Evolutionary conservation across 345 rosid species (phyloP).

Genomic region (Eucalyptus brandiana): DNA sequence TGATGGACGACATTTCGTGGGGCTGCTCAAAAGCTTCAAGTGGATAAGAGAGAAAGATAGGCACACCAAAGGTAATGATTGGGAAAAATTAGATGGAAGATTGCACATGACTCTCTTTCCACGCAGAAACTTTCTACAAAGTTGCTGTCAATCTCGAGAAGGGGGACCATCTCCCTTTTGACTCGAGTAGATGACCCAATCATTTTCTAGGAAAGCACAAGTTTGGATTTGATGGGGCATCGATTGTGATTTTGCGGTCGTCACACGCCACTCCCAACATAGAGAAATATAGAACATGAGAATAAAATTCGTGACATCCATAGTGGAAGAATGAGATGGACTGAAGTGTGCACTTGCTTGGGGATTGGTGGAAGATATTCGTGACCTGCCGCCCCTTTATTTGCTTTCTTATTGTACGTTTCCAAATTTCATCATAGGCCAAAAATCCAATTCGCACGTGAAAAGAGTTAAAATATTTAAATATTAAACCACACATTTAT

Average conservation of each 20-base stretch:
- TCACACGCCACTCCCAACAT: background rate
- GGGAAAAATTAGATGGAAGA: background rate
- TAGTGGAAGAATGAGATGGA: background rate
- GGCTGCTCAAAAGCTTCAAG: background rate
- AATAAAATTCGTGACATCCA: background rate
- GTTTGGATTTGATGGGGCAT: background rate
- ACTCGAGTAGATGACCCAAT: background rate
- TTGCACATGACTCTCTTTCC: background rate
- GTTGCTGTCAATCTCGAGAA: background rate
- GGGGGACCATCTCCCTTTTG: background rate
- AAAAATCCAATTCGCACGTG: background rate
- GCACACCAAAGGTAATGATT: background rate
- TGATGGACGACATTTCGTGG: background rate
- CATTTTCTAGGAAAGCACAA: background rate
- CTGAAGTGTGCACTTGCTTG: background rate
- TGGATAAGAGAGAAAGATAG: background rate
- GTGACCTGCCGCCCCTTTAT: background rate
- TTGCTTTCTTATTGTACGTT: background rate
- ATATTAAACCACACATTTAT: background rate
- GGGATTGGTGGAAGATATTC: background rate
- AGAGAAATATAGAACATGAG: background rate
- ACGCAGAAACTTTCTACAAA: background rate
- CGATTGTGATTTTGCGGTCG: background rate
- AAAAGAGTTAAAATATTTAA: background rate
- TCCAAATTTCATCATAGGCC: background rate